Conservation (phyloP, 2,329 filamentous ascomycete species). For the Pseudopithomyces maydicus region DNA sequence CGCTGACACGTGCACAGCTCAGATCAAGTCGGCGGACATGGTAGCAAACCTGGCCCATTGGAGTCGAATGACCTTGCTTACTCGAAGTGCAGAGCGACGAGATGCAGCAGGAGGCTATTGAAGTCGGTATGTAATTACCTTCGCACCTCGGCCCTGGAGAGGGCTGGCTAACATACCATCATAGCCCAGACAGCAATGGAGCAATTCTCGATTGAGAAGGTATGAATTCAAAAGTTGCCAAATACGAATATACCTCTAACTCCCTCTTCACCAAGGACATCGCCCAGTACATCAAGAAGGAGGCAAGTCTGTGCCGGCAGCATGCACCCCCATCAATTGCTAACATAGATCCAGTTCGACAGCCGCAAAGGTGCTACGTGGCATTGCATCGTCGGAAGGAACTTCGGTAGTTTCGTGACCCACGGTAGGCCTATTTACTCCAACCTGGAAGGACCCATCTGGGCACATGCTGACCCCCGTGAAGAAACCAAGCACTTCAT, state of each 20-base stretch:
- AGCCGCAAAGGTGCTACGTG: slow-evolving; percentile 96
- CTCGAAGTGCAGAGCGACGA: slow-evolving; percentile 75
- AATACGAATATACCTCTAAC: slow-evolving; percentile 2
- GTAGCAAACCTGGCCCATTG: slow-evolving; percentile 57
- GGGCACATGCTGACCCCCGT: slow-evolving; percentile 25
- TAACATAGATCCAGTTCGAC: slow-evolving; percentile 72
- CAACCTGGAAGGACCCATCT: not conserved
- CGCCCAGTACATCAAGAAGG: slow-evolving; percentile 93
- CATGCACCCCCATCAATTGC: not conserved
- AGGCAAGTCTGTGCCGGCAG: slow-evolving; percentile 56
- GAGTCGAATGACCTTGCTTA: slow-evolving; percentile 17
- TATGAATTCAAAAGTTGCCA: slow-evolving; percentile 31
- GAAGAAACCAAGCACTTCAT: slow-evolving; percentile 99
- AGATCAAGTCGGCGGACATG: slow-evolving; percentile 99
- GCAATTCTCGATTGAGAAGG: slow-evolving; percentile 75
- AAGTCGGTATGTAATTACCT: slow-evolving; percentile 74
- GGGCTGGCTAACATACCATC: slow-evolving; percentile 23
- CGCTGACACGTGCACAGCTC: slow-evolving; percentile 63
- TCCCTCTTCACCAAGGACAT: slow-evolving; percentile 70
- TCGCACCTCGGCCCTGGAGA: slow-evolving; percentile 16
- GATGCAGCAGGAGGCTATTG: slow-evolving; percentile 94
- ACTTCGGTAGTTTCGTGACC: slow-evolving; percentile 99
- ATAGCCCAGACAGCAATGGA: slow-evolving; percentile 73
- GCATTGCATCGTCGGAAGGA: slow-evolving; percentile 98
- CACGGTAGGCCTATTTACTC: slow-evolving; percentile 68